A percentile compares a stretch with the other conserved stretches of the same genome.
phyloP scores from a whole-genome alignment of 352 stramenopile species.

The Phytophthora cryptogea region DNA sequence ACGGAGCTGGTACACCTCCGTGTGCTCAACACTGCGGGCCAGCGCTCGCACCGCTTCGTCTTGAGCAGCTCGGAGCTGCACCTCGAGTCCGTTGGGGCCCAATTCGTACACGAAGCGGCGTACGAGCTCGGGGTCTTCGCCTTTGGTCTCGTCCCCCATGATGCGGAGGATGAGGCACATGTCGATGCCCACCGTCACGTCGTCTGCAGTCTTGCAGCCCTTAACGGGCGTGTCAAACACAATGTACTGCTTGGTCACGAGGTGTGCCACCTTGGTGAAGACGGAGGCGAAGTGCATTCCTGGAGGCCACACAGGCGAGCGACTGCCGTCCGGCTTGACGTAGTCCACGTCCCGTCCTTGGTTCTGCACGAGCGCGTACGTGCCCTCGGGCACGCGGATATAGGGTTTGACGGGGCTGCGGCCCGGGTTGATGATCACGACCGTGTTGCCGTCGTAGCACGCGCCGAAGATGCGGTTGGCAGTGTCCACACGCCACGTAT shows the following conservation, averaged over 20 bases:
- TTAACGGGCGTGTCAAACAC: conserved; percentile 90
- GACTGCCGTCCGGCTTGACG: conserved; percentile 43
- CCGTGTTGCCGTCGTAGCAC: conserved; percentile 82
- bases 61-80: conserved; percentile 82
- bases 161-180: conserved; percentile 90
- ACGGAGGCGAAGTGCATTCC: conserved; percentile 76
- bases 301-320: conserved; percentile 67
- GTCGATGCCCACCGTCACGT: conserved; percentile 88
- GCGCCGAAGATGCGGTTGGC: conserved; percentile 78
- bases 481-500: conserved; percentile 61
- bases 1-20: conserved; percentile 84
- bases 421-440: conserved; percentile 79
- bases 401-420: conserved; percentile 70
- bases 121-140: conserved; percentile 84
- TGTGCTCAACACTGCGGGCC: conserved; percentile 87
- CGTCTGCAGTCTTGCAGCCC: conserved; percentile 88
- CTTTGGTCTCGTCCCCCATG: conserved; percentile 83
- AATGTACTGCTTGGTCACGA: conserved; percentile 90
- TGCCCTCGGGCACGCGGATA: conserved; percentile 88
- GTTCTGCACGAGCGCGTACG: conserved; percentile 87
- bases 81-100: conserved; percentile 79
- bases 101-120: conserved; percentile 91
- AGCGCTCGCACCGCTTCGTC: conserved; percentile 83
- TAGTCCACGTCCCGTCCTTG: conserved; percentile 81
- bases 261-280: conserved; percentile 85